Base-by-base conservation (phyloP, 2,329 filamentous ascomycete genomes). In the Meredithiella fracta region DNA sequence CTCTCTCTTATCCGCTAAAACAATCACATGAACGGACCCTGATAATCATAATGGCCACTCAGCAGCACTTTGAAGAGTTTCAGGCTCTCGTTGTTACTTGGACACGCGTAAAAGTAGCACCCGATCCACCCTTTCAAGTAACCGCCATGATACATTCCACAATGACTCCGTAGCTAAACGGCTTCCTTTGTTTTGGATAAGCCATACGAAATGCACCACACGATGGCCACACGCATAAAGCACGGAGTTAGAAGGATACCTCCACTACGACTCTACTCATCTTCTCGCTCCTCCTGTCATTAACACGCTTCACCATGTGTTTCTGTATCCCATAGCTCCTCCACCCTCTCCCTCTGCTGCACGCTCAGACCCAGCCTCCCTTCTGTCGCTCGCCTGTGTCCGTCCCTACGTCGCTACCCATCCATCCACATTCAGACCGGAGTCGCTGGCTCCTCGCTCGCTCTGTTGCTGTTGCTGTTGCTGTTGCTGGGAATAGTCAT, bases 301-400 rank as follows among this genome's bases (percentile, higher is more conserved):
- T 22, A 44, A 9, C 8, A n/a, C 17, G 15, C 40, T 8, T 8
- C 11, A 44, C 15, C 40, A 44, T 44, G 40, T 44, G 40, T n/a
- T 8, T 44, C 8, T 1, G 8, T n/a, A 44, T 44, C 40, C 40
- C 20, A 44, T 44, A 8, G 15, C 40, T 3, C 9, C 17, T 44
- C 17, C 54, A 59, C 54, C 56, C 47, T 55, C 51, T 60, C 58
- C 42, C 56, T 15, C 47, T 62, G 15, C 40, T 44, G 40, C 40
- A 44, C 40, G 5, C 40, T 44, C 40, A 44, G 40, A 44, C 40
- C 40, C 40, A 44, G n/a, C 20, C 40, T 20, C 40, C 20, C 11
- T 44, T 34, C 29, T 34, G 29, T 34, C 29, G 29, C 29, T 34
- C 29, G 29, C 29, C 29, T 34, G 5, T 34, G 5, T 20, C 40